These are phyloP conservation scores for Lactarius tabidus DNA, from an alignment of 768 basidiomycete genomes.

Conservation along the genomic window DNA sequence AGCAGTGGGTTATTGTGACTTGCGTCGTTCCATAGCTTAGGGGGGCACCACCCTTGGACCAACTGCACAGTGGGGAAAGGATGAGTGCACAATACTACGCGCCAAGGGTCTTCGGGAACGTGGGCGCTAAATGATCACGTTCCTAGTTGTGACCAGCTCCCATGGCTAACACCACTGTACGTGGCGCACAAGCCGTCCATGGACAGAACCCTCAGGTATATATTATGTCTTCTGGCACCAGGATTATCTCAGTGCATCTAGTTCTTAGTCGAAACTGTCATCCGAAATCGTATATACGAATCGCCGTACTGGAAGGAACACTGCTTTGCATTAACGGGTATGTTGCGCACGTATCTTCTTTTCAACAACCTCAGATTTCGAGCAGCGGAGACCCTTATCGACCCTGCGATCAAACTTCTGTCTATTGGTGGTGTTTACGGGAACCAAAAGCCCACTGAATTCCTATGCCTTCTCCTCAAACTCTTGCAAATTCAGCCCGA, in stretches of 20 bases:
- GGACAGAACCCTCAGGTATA: slow-evolving; percentile 94
- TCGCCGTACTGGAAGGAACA: slow-evolving; percentile 97
- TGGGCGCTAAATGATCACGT: no score
- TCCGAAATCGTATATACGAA: slow-evolving; percentile 95
- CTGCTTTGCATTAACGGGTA: slow-evolving; percentile 94
- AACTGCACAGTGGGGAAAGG: no score
- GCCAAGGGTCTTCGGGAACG: no score
- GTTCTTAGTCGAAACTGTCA: slow-evolving; percentile 95
- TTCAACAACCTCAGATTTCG: background rate
- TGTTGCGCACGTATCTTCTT: slow-evolving; percentile 25
- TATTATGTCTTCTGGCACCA: background rate
- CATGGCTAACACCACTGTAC: slow-evolving; percentile 94
- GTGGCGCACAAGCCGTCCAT: slow-evolving; percentile 85
- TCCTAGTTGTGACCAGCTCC: background rate
- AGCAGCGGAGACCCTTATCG: slow-evolving; percentile 87
- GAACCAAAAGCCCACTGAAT: slow-evolving; percentile 93
- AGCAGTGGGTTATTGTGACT: no score
- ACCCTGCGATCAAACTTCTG: slow-evolving; percentile 80
- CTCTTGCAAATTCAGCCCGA: slow-evolving; percentile 96
- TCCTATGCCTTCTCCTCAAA: slow-evolving; percentile 88
- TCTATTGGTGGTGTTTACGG: slow-evolving; percentile 92
- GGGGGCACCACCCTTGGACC: no score
- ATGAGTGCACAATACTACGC: no score
- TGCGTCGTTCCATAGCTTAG: no score
- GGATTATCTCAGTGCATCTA: slow-evolving; percentile 36